A percentile compares a stretch with the other conserved stretches of the same genome.
These are phyloP conservation scores for Grosmannia clavigera DNA, from an alignment of 2,329 filamentous ascomycete genomes.

Conservation along the genomic window DNA sequence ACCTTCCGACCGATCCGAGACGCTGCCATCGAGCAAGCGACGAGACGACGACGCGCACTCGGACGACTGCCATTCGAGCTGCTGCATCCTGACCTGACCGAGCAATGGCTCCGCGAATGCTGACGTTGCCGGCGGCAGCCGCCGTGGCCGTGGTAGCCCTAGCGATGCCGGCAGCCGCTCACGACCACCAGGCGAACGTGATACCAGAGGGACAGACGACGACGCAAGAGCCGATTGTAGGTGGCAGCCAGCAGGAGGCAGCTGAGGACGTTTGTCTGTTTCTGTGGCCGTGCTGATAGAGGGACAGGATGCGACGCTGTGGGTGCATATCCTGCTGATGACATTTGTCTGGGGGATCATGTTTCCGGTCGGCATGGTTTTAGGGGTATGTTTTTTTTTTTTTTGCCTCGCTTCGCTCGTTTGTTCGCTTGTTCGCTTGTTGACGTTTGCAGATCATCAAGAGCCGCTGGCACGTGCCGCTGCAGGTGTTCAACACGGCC, in stretches of 20 bases:
- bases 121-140: not conserved
- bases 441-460: slow-evolving; percentile 55
- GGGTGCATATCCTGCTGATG: slow-evolving; percentile 87
- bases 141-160: slow-evolving; percentile 7
- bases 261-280: not conserved
- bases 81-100: not conserved
- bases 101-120: not conserved
- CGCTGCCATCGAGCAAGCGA: not conserved
- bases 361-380: slow-evolving; percentile 89
- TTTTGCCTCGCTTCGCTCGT: not conserved
- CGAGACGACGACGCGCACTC: not conserved
- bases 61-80: not conserved
- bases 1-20: not conserved
- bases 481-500: slow-evolving; percentile 62
- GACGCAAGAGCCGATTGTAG: slow-evolving; percentile 49
- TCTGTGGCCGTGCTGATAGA: slow-evolving; percentile 4
- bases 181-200: slow-evolving; percentile 35
- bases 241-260: not conserved
- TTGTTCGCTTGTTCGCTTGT: not conserved
- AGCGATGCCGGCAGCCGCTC: slow-evolving; percentile 18
- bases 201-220: slow-evolving; percentile 58
- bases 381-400: slow-evolving; percentile 51
- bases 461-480: slow-evolving; percentile 86
- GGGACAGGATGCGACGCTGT: slow-evolving; percentile 64
- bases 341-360: slow-evolving; percentile 79